These are phyloP conservation scores for Candida jianshihensis DNA, from an alignment of 805 yeast genomes.

Conservation along the genomic window DNA sequence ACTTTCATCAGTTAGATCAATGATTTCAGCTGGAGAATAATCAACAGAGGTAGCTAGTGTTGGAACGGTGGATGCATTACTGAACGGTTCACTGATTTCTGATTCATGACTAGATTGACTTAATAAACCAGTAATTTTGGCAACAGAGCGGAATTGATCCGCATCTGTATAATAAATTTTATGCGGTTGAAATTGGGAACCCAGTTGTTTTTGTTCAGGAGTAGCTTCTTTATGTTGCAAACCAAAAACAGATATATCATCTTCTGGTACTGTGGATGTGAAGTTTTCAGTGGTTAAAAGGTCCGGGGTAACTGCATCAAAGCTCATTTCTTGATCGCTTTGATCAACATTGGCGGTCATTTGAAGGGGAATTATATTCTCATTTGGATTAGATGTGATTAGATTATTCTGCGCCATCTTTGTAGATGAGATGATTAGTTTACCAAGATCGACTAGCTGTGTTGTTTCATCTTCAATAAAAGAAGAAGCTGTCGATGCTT, in stretches of 20 bases:
- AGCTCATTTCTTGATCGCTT: too few species aligned
- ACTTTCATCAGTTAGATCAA: slow-evolving; percentile 12
- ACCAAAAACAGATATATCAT: too few species aligned
- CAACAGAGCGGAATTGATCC: slow-evolving; percentile 11
- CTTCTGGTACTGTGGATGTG: too few species aligned
- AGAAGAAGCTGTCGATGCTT: not conserved
- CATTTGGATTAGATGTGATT: not conserved
- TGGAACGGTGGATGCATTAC: slow-evolving; percentile 6
- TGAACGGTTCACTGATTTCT: slow-evolving; percentile 19
- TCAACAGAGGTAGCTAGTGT: slow-evolving; percentile 9
- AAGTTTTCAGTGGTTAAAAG: too few species aligned
- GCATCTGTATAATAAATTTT: slow-evolving; percentile 14
- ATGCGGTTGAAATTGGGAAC: slow-evolving; percentile 13
- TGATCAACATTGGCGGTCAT: too few species aligned
- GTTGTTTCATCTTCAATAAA: slow-evolving; percentile 4
- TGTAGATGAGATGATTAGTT: slow-evolving; percentile 11
- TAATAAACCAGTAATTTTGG: slow-evolving; percentile 8
- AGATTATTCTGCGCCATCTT: slow-evolving; percentile 6
- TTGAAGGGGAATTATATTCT: not conserved
- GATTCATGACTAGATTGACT: slow-evolving; percentile 22
- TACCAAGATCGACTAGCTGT: slow-evolving; percentile 15
- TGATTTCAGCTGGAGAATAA: not conserved
- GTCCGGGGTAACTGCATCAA: too few species aligned
- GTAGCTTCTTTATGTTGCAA: not conserved
- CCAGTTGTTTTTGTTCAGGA: slow-evolving; percentile 6